Base-by-base conservation (phyloP, 345 rosid species). In the Eucalyptus regnans region DNA sequence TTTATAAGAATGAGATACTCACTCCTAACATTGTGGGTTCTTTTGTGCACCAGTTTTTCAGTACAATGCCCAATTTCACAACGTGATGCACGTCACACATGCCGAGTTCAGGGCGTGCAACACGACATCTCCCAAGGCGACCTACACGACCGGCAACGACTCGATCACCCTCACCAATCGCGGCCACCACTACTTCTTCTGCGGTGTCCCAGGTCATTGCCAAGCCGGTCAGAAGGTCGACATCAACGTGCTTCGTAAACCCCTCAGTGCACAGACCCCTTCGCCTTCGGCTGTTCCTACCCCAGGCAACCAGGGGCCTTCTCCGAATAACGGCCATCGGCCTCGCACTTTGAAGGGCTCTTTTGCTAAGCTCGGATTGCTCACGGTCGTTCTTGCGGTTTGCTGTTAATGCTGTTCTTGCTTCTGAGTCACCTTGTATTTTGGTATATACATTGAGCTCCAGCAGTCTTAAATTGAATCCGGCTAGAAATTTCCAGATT, bases 181-280 rank as follows among this genome's bases (percentile, higher is more conserved):
- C 23, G 97, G 99, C 87, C 99, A 98, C 93, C 98, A 98, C 90
- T 97, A n/a, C 91, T 98, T 95, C 88, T 91, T 98, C 91, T 97
- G 99, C 49, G 99, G 99, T 8, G 96, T 96, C 86, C 99, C 98
- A 0, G 99, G 99, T 81, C 99, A 98, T 71, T 97, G 99, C 89
- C 96, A 91, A 52, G 92, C 95, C 12, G 99, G 99, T 7, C 99
- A 97, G 92, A 98, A 96, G 92, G 96, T 98, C 10, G 99, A 97
- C 93, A 93, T 98, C 60, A 94, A 97, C 86, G 97, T 98, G 37
- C 93, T 91, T 37, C 94, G 91, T 14, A n/a, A 20, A 20, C 44
- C 90, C 2, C 46, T 87, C 13, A 92, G 96, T 7, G 31, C 91
- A 27, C 93, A 95, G 8, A 37, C 94, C 14, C 89, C 93, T 41